A percentile compares a stretch with the other conserved stretches of the same genome.
phyloP scores from a whole-genome alignment of 2,329 filamentous ascomycete species.

The Penicillium corylophilum region DNA sequence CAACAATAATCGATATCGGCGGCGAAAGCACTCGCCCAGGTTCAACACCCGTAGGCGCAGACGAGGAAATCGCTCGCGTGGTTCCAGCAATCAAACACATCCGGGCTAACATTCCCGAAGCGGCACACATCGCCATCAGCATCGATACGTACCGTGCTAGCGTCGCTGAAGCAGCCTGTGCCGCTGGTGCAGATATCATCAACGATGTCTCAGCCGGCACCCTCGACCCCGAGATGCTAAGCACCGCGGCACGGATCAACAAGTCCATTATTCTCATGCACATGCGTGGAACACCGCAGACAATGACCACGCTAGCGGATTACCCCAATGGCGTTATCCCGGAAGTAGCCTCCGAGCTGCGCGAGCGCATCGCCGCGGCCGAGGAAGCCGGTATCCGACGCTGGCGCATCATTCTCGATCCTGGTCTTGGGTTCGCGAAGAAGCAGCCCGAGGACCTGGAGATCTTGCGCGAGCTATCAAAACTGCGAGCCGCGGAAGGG shows the following conservation, averaged over 20 bases:
- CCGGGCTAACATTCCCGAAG: slow-evolving; percentile 61
- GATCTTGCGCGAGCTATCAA: slow-evolving; percentile 66
- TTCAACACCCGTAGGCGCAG: slow-evolving; percentile 64
- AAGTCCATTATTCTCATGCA: slow-evolving; percentile 87
- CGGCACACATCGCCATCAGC: slow-evolving; percentile 68
- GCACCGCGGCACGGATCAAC: slow-evolving; percentile 72
- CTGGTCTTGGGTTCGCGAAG: slow-evolving; percentile 93
- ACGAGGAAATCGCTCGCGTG: slow-evolving; percentile 75
- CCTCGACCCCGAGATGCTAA: slow-evolving; percentile 77
- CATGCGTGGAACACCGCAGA: slow-evolving; percentile 83
- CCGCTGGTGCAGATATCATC: slow-evolving; percentile 83
- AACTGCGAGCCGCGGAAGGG: slow-evolving; percentile 52
- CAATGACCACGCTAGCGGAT: slow-evolving; percentile 68
- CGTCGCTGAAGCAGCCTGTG: slow-evolving; percentile 74
- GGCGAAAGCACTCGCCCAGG: slow-evolving; percentile 89
- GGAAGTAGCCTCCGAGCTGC: slow-evolving; percentile 67
- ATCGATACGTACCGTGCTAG: slow-evolving; percentile 88
- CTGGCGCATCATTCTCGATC: slow-evolving; percentile 94
- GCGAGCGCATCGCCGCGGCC: slow-evolving; percentile 69
- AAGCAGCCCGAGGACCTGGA: slow-evolving; percentile 75
- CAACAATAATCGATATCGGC: slow-evolving; percentile 85
- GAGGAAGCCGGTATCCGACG: slow-evolving; percentile 77
- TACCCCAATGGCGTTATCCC: slow-evolving; percentile 69
- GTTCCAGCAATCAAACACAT: slow-evolving; percentile 76
- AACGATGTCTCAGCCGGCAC: slow-evolving; percentile 88